Evolutionary conservation across 1,284 basidiomycete species (phyloP), one percentile per base, ranked within the genome.

Genomic region (Boletellus dicymbophilus): DNA sequence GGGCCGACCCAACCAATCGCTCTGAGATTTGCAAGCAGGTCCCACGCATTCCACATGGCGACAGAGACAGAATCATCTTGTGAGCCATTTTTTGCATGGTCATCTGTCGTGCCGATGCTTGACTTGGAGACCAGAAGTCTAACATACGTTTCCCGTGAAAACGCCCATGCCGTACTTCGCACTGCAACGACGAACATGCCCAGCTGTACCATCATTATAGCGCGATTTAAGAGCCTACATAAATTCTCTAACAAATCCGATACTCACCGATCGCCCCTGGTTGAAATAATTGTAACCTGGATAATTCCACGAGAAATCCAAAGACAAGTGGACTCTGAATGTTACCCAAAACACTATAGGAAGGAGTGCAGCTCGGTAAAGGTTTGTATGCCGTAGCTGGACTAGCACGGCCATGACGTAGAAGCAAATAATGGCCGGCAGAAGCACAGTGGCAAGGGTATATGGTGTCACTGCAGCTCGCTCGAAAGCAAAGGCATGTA

Each of bases 351-450:
- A 46, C 8, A 64, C 51, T 0, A 56, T 18, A 6, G 66, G 68
- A 41, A 70, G 65, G 31, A 70, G 41, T 30, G 65, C 57, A 1
- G 20, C 13, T 36, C 57, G 54, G 44, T 53, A 55, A 12, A 65
- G 10, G 20, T 15, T 21, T n/a, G 58, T 57, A 16, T 25, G 45
- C 8, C 54, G 60, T 5, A 66, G 38, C 37, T 69, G 67, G 2
- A 68, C 62, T 23, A 66, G 43, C 22, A 69, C 48, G 3, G 67
- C 64, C 66, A 69, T 67, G 12, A 23, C 44, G 43, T 65, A 67
- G 46, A 46, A 55, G 16, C 50, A 37, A 27, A 55, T 30, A 18
- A 53, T 4, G 13, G 42, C 40, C 4, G 64, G 67, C n/a, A 58
- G 0, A 22, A 68, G 23, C 20, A 50, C 27, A 2, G 61, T 58